Percentiles rank a stretch among this genome's conserved stretches.
phyloP scores from a whole-genome alignment of 192 early-diverging fungal species.

The Backusella parvicylindrica region DNA sequence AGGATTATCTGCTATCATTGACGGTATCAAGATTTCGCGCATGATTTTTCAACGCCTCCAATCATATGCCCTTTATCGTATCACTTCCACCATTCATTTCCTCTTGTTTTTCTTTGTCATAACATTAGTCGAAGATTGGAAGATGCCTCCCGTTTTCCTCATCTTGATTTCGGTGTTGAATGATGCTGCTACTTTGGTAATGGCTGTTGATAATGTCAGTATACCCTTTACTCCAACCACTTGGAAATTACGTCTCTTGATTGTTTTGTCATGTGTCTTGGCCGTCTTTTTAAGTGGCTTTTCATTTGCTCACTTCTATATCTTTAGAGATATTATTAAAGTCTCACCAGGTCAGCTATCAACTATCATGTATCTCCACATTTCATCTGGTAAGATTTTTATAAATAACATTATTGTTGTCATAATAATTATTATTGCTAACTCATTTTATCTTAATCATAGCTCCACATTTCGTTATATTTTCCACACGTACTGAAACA shows the following conservation, averaged over 20 bases:
- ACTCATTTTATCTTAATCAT: background rate
- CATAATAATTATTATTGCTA: background rate
- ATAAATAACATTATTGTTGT: background rate
- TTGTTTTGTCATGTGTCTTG: conserved; percentile 63
- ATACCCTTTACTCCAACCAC: conserved; percentile 64
- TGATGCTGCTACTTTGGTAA: conserved; percentile 67
- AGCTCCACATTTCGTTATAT: conserved; percentile 77
- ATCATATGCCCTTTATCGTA: conserved; percentile 66
- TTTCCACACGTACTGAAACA: conserved; percentile 59
- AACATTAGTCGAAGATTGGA: conserved; percentile 58
- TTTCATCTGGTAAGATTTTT: conserved; percentile 49
- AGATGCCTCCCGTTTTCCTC: conserved; percentile 56
- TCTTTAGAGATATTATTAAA: conserved; percentile 38
- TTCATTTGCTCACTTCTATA: conserved; percentile 66
- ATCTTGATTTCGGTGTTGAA: conserved; percentile 70
- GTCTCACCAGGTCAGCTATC: conserved; percentile 30
- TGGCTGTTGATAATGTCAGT: conserved; percentile 70
- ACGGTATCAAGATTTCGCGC: conserved; percentile 65
- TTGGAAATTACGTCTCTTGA: conserved; percentile 65
- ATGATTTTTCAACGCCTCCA: conserved; percentile 75
- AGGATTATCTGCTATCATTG: conserved; percentile 72
- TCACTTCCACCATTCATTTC: conserved; percentile 77
- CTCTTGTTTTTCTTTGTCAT: conserved; percentile 78
- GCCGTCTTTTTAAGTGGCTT: conserved; percentile 52
- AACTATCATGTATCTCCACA: conserved; percentile 73